Evolutionary conservation across 495 filamentous ascomycete species (phyloP).

Genomic region (Lasiosphaeria hispida): DNA sequence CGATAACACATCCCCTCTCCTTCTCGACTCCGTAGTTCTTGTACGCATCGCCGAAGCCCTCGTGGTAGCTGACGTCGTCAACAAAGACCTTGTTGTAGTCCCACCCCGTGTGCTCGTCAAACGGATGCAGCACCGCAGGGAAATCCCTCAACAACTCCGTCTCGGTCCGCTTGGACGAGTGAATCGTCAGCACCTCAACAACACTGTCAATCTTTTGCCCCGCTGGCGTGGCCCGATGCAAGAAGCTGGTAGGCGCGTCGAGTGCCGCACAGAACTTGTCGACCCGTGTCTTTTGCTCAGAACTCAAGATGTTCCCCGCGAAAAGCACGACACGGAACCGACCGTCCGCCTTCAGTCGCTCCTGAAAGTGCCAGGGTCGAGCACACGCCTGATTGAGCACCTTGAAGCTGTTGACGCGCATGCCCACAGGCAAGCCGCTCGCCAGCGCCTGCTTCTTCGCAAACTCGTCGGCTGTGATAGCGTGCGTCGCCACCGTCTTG

Average conservation of each 20-base stretch:
- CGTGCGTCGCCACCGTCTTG: slow-evolving; percentile 3
- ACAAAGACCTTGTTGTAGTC: slow-evolving; percentile 66
- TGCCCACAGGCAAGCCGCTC: slow-evolving; percentile 38
- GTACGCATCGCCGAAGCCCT: slow-evolving; percentile 63
- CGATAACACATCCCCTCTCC: slow-evolving; percentile 58
- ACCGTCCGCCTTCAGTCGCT: slow-evolving; percentile 51
- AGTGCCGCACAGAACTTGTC: slow-evolving; percentile 44
- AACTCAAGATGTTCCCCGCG: slow-evolving; percentile 53
- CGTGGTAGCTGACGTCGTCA: slow-evolving; percentile 59
- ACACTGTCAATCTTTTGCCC: slow-evolving; percentile 40
- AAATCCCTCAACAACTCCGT: slow-evolving; percentile 57
- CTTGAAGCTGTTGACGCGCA: slow-evolving; percentile 57
- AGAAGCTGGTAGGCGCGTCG: slow-evolving; percentile 30
- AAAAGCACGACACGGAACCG: slow-evolving; percentile 66
- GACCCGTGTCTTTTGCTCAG: slow-evolving; percentile 45
- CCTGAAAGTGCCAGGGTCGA: slow-evolving; percentile 54
- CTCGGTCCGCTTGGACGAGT: slow-evolving; percentile 48
- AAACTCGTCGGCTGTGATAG: slow-evolving; percentile 12
- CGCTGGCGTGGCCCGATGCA: slow-evolving; percentile 44
- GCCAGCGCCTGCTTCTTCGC: slow-evolving; percentile 27
- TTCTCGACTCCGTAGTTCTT: slow-evolving; percentile 59
- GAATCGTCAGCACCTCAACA: slow-evolving; percentile 61
- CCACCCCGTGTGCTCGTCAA: slow-evolving; percentile 56
- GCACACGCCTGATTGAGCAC: slow-evolving; percentile 60
- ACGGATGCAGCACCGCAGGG: slow-evolving; percentile 56